A percentile compares a stretch with the other conserved stretches of the same genome.
phyloP scores from a whole-genome alignment of 2,329 filamentous ascomycete species.

The Teratosphaeria destructans region DNA sequence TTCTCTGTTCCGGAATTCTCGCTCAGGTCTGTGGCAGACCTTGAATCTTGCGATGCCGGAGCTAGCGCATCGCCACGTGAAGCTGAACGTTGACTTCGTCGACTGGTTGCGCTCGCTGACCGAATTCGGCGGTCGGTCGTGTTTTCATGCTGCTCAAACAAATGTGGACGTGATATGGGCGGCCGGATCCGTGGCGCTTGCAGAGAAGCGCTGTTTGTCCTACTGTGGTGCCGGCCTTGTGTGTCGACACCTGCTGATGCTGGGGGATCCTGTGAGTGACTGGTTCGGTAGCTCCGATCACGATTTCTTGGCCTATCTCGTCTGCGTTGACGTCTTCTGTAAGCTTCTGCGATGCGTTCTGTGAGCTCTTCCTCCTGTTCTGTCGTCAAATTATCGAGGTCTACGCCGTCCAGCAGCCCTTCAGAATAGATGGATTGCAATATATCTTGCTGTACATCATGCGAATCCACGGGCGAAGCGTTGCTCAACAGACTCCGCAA shows the following conservation, averaged over 20 bases:
- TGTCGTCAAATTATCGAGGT: conserved; percentile 76
- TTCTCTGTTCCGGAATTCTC: conserved; percentile 24
- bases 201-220: conserved; percentile 20
- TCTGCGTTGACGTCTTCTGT: conserved; percentile 63
- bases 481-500: conserved; percentile 68
- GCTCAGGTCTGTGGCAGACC: conserved; percentile 56
- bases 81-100: conserved; percentile 14
- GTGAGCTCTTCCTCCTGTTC: conserved; percentile 82
- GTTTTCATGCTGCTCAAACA: conserved; percentile 31
- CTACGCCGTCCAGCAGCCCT: conserved; percentile 76
- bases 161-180: conserved; percentile 37
- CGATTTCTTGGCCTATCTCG: conserved; percentile 20
- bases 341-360: conserved; percentile 81
- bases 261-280: conserved; percentile 2
- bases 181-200: conserved; percentile 26
- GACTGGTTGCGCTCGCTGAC: conserved; percentile 32
- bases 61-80: conserved; percentile 35
- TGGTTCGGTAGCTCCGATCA: conserved; percentile 5
- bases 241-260: not conserved
- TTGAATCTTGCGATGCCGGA: conserved; percentile 42
- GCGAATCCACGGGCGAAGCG: conserved; percentile 62
- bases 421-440: conserved; percentile 81
- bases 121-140: conserved; percentile 26
- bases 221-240: conserved; percentile 15
- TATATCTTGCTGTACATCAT: conserved; percentile 78